phyloP scores from a whole-genome alignment of 768 basidiomycete genomes.

The Mycena amicta region DNA sequence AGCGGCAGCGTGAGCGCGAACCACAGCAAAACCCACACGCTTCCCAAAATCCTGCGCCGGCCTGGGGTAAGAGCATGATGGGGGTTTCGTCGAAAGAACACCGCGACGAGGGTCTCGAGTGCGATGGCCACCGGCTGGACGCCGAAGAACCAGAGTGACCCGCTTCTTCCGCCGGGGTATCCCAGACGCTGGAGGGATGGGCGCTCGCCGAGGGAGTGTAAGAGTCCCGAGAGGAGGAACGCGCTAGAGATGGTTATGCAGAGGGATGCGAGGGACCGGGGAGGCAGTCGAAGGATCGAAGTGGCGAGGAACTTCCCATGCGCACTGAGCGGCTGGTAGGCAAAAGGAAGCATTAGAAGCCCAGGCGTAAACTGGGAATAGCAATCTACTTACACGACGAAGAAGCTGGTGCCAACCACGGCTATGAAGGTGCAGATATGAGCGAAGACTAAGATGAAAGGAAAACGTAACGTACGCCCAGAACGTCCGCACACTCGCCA shows the following conservation, averaged over 20 bases:
- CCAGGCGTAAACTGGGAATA: neutral
- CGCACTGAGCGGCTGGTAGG: neutral
- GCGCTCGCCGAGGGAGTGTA: constrained; percentile 13
- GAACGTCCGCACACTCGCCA: constrained; percentile 12
- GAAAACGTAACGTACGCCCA: constrained; percentile 14
- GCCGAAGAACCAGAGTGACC: constrained; percentile 17
- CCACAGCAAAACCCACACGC: constrained; percentile 10
- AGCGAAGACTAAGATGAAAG: neutral
- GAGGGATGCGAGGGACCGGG: neutral
- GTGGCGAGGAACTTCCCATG: neutral
- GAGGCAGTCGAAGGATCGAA: constrained; percentile 2
- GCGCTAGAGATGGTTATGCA: neutral
- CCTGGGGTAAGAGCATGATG: neutral
- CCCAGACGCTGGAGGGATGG: neutral
- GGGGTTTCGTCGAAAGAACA: neutral
- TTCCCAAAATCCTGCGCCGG: neutral
- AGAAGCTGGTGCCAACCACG: constrained; percentile 20
- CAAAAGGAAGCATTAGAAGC: neutral
- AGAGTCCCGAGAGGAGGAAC: constrained; percentile 16
- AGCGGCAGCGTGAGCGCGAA: constrained; percentile 15
- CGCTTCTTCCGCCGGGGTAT: constrained; percentile 2
- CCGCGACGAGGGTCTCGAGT: constrained; percentile 1
- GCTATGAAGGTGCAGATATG: neutral
- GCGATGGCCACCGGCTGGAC: constrained; percentile 16
- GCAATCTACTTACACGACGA: constrained; percentile 8